A percentile compares a stretch with the other conserved stretches of the same genome.
These are phyloP conservation scores for Royoungia palumana DNA, from an alignment of 768 basidiomycete species.

Conservation along the genomic window DNA sequence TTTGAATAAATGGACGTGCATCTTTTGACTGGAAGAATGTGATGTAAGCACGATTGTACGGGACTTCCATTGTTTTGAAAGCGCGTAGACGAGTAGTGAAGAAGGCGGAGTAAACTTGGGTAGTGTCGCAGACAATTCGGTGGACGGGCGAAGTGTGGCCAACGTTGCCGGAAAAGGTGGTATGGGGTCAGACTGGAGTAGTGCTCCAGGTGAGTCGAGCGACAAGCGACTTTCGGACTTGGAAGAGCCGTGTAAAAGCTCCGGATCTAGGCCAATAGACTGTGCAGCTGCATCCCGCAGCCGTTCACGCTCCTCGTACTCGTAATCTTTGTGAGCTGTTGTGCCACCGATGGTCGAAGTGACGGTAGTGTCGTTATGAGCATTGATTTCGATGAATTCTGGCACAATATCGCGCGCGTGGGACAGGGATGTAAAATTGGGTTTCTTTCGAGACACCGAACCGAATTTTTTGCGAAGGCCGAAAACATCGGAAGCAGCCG, in stretches of 20 bases:
- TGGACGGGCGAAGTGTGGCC: slow-evolving; percentile 48
- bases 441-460: slow-evolving; percentile 37
- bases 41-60: slow-evolving; percentile 60
- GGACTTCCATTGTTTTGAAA: slow-evolving; percentile 70
- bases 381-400: slow-evolving; percentile 71
- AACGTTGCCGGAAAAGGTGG: slow-evolving; percentile 65
- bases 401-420: slow-evolving; percentile 48
- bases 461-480: slow-evolving; percentile 44
- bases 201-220: slow-evolving; percentile 17
- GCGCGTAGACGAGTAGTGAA: slow-evolving; percentile 67
- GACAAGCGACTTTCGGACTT: slow-evolving; percentile 12
- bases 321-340: slow-evolving; percentile 41
- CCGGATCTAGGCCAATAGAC: slow-evolving; percentile 64
- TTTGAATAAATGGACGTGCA: slow-evolving; percentile 76
- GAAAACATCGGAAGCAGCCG: slow-evolving; percentile 52
- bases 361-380: slow-evolving; percentile 29
- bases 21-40: slow-evolving; percentile 33
- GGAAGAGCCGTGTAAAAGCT: slow-evolving; percentile 41
- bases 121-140: slow-evolving; percentile 49
- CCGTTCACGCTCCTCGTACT: slow-evolving; percentile 72
- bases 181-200: slow-evolving; percentile 6
- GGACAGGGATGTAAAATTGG: slow-evolving; percentile 22
- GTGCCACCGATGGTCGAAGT: slow-evolving; percentile 24
- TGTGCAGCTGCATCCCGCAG: slow-evolving; percentile 73
- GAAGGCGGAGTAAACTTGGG: slow-evolving; percentile 68